Conservation (phyloP, 2,329 filamentous ascomycete species). For the Colletotrichum sansevieriae region DNA sequence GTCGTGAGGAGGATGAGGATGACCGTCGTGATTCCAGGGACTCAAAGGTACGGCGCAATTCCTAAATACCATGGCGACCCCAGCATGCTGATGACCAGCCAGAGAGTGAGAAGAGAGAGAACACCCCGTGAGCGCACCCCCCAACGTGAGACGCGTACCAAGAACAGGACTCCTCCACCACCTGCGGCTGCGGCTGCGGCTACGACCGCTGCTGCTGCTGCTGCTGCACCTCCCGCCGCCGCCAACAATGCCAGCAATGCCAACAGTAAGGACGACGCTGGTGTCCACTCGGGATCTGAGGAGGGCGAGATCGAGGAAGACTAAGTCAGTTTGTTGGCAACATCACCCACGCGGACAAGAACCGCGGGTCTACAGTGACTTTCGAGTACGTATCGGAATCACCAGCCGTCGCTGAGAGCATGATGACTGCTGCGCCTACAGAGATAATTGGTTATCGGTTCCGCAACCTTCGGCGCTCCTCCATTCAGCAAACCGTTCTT, state of each 20-base stretch:
- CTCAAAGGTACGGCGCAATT: slow-evolving; percentile 68
- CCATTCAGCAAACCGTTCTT: not conserved
- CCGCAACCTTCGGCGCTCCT: slow-evolving; percentile 4
- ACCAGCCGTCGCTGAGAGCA: slow-evolving; percentile 45
- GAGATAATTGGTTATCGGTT: slow-evolving; percentile 18
- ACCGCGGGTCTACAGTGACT: slow-evolving; percentile 6
- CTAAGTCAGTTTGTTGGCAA: slow-evolving; percentile 49
- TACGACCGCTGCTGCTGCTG: not conserved
- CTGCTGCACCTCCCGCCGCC: slow-evolving; percentile 45
- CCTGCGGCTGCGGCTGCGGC: slow-evolving; percentile 45
- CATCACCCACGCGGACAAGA: not conserved
- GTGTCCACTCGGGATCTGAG: slow-evolving; percentile 88
- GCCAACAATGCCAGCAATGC: slow-evolving; percentile 50
- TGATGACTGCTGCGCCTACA: slow-evolving; percentile 41
- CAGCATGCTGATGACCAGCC: slow-evolving; percentile 48
- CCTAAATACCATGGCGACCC: slow-evolving; percentile 1
- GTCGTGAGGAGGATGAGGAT: slow-evolving; percentile 83
- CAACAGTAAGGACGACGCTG: slow-evolving; percentile 64
- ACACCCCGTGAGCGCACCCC: slow-evolving; percentile 72
- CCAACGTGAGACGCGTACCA: slow-evolving; percentile 67
- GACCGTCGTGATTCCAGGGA: slow-evolving; percentile 76
- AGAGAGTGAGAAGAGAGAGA: slow-evolving; percentile 71
- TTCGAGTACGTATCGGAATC: slow-evolving; percentile 52
- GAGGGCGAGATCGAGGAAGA: slow-evolving; percentile 98
- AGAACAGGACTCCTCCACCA: slow-evolving; percentile 69